Evolutionary conservation across 345 rosid species (phyloP), one percentile per base, ranked within the genome.

Genomic region (Carallia pectinifolia): DNA sequence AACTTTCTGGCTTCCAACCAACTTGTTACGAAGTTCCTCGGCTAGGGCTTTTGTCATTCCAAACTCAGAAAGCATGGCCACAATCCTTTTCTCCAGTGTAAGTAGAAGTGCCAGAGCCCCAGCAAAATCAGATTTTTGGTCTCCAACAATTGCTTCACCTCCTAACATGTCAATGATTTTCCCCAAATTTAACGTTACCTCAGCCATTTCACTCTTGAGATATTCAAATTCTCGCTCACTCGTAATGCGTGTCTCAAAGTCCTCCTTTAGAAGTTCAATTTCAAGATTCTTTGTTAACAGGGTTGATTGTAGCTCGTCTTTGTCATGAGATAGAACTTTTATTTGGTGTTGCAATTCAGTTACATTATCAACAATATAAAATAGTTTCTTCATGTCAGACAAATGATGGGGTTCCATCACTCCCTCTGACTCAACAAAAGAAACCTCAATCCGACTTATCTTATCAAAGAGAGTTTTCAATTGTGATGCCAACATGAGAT

Each of bases 1-100:
- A 53, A 70, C 67, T 67, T 85, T 88, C 76, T 94, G 91, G 77
- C 95, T 91, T 60, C 76, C 87, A 37, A 76, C 67, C 83, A 94
- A 87, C 81, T 87, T 85, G 71, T 69, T 47, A 53, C 74, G 81
- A 65, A 91, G 87, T 67, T 91, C 98, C 76, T 77, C 90, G 38
- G 82, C 80, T 67, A 64, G 75, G 60, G 87, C 77, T 68, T 81
- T 91, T 60, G 89, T 83, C 80, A 77, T 84, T 80, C 88, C 88
- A 37, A 84, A 69, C 78, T 89, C 97, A 37, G 74, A 63, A 58
- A 80, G 78, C 79, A 88, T 61, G 68, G 81, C 76, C 76, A 64
- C 71, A 30, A 84, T 75, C 70, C 83, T 85, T 66, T 77, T 88
- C 70, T 88, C 96, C 72, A 87, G 61, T 44, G 73, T 71, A 54